phyloP scores from a whole-genome alignment of 73 alveolate genomes.

The Uronychia binucleata region DNA sequence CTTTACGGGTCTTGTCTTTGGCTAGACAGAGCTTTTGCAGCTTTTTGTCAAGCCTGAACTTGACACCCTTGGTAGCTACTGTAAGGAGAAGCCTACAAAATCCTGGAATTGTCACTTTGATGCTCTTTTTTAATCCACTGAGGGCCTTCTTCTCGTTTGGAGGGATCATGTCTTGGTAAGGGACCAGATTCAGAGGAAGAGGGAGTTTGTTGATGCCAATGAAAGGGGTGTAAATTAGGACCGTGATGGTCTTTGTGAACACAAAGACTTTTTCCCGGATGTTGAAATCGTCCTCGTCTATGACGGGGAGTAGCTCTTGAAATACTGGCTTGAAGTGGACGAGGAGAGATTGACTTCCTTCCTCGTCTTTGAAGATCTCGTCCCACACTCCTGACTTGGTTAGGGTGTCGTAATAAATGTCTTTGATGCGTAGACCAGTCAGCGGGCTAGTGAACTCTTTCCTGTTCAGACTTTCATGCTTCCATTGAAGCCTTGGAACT shows the following conservation, averaged over 20 bases:
- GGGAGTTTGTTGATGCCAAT: not conserved
- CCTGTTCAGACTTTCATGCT: too few relatives aligned
- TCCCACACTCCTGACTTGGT: not conserved
- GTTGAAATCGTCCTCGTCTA: not conserved
- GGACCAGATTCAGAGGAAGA: not conserved
- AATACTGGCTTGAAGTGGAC: not conserved
- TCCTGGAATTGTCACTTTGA: not conserved
- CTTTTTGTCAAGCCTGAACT: not conserved
- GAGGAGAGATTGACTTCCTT: not conserved
- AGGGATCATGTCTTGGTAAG: not conserved
- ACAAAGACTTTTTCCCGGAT: not conserved
- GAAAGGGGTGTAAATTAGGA: not conserved
- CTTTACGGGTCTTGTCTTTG: not conserved
- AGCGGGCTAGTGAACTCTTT: too few relatives aligned
- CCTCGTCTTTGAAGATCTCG: not conserved
- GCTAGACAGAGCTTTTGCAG: not conserved
- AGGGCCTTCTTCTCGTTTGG: not conserved
- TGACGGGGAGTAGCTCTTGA: not conserved
- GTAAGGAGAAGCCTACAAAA: not conserved
- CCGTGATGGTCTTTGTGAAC: not conserved
- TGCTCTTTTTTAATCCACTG: not conserved
- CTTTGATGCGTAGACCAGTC: not conserved
- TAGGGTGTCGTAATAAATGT: not conserved
- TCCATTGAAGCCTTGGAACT: too few relatives aligned
- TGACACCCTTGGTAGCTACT: not conserved